phyloP scores from a whole-genome alignment of 495 filamentous ascomycete genomes.

The Tuber magnatum region DNA sequence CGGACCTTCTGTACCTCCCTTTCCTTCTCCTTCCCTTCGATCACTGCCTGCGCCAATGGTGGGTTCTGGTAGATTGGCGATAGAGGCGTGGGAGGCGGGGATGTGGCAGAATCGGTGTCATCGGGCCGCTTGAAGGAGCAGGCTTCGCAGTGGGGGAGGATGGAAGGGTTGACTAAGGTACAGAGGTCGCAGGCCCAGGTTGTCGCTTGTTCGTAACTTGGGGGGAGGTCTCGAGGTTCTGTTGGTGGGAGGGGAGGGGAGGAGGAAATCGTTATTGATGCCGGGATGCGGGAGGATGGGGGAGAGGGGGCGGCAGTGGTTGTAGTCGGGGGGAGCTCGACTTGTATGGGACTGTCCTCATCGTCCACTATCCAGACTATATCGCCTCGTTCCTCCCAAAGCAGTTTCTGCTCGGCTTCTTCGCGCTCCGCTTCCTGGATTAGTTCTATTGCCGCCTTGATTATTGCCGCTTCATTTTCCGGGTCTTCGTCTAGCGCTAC shows the following conservation, averaged over 20 bases:
- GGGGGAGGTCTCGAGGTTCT: slow-evolving; percentile 12
- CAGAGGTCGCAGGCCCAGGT: slow-evolving; percentile 73
- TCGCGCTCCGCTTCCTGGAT: slow-evolving; percentile 68
- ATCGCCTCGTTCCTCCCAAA: slow-evolving; percentile 19
- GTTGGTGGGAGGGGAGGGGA: background rate
- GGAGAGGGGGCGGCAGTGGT: background rate
- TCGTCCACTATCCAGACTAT: slow-evolving; percentile 29
- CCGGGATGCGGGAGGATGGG: background rate
- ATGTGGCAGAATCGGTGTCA: slow-evolving; percentile 30
- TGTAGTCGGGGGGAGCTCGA: background rate
- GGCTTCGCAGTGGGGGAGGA: slow-evolving; percentile 67
- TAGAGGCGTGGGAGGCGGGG: slow-evolving; percentile 23
- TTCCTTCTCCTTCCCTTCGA: slow-evolving; percentile 21
- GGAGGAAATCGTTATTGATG: background rate
- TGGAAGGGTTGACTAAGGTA: slow-evolving; percentile 71
- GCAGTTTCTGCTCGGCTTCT: slow-evolving; percentile 56
- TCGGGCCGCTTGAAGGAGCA: slow-evolving; percentile 61
- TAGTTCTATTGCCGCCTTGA: slow-evolving; percentile 77
- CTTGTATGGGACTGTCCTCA: slow-evolving; percentile 11
- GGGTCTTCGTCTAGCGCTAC: slow-evolving; percentile 57
- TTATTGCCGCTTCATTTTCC: slow-evolving; percentile 83
- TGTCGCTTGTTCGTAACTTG: slow-evolving; percentile 32
- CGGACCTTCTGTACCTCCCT: slow-evolving; percentile 21
- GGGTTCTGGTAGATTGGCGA: slow-evolving; percentile 27
- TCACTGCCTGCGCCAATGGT: slow-evolving; percentile 12